These are phyloP conservation scores for Pseudogymnoascus sp. DNA, from an alignment of 2,329 filamentous ascomycete species.

Conservation along the genomic window DNA sequence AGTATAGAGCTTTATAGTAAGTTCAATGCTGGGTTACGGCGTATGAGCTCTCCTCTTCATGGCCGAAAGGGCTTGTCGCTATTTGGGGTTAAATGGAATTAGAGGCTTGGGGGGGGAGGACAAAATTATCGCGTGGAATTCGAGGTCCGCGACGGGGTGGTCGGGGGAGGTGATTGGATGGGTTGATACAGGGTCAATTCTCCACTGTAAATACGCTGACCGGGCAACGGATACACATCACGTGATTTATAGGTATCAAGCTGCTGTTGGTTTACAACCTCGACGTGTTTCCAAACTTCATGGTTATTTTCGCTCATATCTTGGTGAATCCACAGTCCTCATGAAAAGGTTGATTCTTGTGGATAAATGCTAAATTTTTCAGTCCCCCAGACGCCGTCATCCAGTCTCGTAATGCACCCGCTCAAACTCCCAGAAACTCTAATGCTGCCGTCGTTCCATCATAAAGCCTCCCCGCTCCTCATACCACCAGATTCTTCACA, in stretches of 20 bases:
- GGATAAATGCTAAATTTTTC: neutral
- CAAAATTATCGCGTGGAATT: constrained; percentile 2
- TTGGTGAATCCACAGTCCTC: neutral
- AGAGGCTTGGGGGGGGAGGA: neutral
- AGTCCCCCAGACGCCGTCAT: neutral
- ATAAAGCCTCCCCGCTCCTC: constrained; percentile 14
- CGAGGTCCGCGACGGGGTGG: constrained; percentile 1
- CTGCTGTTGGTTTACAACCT: neutral
- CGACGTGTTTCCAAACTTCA: neutral
- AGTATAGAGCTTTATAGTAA: neutral
- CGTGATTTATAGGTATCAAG: neutral
- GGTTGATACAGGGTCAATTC: neutral
- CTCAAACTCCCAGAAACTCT: constrained; percentile 3
- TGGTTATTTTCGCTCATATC: neutral
- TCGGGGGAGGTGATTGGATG: neutral
- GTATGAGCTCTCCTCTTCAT: constrained; percentile 1
- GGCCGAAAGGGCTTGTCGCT: neutral
- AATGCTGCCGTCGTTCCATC: neutral
- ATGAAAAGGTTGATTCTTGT: neutral
- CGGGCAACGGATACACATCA: neutral
- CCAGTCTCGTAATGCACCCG: neutral
- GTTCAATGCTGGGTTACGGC: neutral
- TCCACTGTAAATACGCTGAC: constrained; percentile 1
- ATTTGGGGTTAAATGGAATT: neutral
- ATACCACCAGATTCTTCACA: constrained; percentile 45